These are phyloP conservation scores for Termitomyces eurrhizus DNA, from an alignment of 768 basidiomycete genomes.

Conservation along the genomic window DNA sequence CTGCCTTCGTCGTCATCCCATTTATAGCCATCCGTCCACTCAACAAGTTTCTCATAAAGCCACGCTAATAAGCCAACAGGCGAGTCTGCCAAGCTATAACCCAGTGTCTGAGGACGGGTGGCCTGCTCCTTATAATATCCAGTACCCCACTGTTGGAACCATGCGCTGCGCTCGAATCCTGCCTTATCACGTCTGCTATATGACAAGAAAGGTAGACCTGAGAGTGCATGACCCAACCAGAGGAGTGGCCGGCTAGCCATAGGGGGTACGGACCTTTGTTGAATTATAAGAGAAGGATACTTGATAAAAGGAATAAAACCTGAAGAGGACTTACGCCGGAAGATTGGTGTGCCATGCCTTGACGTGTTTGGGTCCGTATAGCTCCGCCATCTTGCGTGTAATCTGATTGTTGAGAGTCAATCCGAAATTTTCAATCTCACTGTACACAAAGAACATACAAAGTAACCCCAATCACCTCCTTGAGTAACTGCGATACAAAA, in stretches of 20 bases:
- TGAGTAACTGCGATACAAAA: conserved; percentile 32
- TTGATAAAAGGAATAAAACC: neutral
- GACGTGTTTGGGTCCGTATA: conserved; percentile 32
- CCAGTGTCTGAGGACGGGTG: conserved; percentile 50
- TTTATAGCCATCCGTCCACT: conserved; percentile 37
- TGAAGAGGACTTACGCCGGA: conserved; percentile 23
- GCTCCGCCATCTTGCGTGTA: conserved; percentile 23
- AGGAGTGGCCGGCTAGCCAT: neutral
- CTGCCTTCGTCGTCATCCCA: conserved; percentile 58
- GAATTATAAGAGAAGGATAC: conserved; percentile 6
- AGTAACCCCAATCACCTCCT: conserved; percentile 45
- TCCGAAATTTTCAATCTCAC: neutral
- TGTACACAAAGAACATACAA: conserved; percentile 21
- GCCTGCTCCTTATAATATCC: conserved; percentile 41
- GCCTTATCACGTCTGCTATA: conserved; percentile 30
- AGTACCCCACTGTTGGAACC: conserved; percentile 23
- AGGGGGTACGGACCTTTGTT: neutral
- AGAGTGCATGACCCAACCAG: neutral
- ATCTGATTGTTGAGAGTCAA: conserved; percentile 14
- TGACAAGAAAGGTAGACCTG: conserved; percentile 8
- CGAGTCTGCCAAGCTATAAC: conserved; percentile 53
- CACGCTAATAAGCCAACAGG: conserved; percentile 51
- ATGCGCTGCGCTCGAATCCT: conserved; percentile 24
- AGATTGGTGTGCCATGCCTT: conserved; percentile 55
- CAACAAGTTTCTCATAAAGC: conserved; percentile 25